These are phyloP conservation scores for Coffea humblotiana DNA, from an alignment of 305 asterid genomes.

Conservation along the genomic window DNA sequence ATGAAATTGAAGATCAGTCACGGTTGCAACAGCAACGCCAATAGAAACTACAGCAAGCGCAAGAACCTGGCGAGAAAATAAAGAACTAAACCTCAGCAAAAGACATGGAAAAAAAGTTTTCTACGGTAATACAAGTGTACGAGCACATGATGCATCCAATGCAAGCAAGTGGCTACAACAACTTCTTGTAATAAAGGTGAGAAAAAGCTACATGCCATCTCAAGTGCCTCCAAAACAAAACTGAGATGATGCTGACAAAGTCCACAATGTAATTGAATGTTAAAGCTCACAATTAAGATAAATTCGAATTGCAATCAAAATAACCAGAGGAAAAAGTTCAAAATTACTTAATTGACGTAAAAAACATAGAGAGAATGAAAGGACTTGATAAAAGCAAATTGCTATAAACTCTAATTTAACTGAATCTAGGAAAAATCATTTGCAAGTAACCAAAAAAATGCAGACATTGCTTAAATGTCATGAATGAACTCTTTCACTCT, in stretches of 20 bases:
- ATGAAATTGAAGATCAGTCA: constrained; percentile 92
- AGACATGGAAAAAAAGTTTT: background rate
- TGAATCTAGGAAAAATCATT: background rate
- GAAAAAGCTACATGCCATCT: background rate
- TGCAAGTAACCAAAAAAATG: background rate
- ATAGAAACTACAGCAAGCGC: constrained; percentile 82
- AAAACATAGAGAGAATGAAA: background rate
- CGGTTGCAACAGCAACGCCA: constrained; percentile 94
- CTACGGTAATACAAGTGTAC: background rate
- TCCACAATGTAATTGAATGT: background rate
- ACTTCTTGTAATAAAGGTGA: background rate
- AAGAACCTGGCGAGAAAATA: constrained; percentile 57
- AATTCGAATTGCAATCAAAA: background rate
- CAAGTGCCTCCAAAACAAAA: background rate
- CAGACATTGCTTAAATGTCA: background rate
- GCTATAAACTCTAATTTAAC: background rate
- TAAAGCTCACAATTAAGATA: background rate
- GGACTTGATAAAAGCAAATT: background rate
- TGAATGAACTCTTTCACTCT: background rate
- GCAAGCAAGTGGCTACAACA: background rate
- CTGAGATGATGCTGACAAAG: background rate
- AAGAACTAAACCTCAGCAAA: constrained; percentile 4
- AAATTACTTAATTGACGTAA: background rate
- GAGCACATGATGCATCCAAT: background rate
- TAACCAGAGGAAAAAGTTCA: background rate